Percentiles rank a stretch among this genome's conserved stretches.
These are phyloP conservation scores for Chalciporus pseudorubinellus DNA, from an alignment of 768 basidiomycete species.

Conservation along the genomic window DNA sequence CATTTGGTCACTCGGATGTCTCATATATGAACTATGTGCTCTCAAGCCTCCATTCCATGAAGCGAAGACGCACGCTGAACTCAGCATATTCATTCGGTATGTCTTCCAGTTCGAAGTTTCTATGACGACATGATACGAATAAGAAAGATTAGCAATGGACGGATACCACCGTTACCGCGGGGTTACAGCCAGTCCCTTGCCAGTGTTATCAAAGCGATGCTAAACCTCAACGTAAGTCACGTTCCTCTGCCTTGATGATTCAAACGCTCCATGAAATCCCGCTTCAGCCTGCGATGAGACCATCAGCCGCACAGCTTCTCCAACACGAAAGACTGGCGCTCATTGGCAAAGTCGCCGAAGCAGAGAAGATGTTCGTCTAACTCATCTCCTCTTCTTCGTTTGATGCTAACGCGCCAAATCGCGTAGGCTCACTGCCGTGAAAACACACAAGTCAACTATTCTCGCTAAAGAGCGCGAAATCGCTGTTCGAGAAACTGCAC, in stretches of 20 bases:
- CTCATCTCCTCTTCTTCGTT: background rate
- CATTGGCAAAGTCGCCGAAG: slow-evolving; percentile 68
- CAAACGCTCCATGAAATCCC: background rate
- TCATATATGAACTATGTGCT: slow-evolving; percentile 95
- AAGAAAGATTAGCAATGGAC: slow-evolving; percentile 57
- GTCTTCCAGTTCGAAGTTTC: slow-evolving; percentile 13
- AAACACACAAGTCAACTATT: slow-evolving; percentile 56
- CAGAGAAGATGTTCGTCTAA: slow-evolving; percentile 67
- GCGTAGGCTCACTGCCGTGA: slow-evolving; percentile 60
- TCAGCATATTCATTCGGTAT: slow-evolving; percentile 78
- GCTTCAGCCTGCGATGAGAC: slow-evolving; percentile 78
- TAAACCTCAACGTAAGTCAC: slow-evolving; percentile 70
- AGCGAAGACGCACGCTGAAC: slow-evolving; percentile 84
- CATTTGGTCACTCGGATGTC: slow-evolving; percentile 97
- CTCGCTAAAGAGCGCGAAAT: slow-evolving; percentile 65
- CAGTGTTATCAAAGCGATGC: slow-evolving; percentile 81
- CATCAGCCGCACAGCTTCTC: slow-evolving; percentile 75
- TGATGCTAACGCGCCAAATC: background rate
- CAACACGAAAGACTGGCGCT: slow-evolving; percentile 76
- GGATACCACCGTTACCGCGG: slow-evolving; percentile 86
- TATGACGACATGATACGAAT: background rate
- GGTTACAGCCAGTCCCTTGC: slow-evolving; percentile 74
- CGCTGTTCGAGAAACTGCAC: slow-evolving; percentile 48
- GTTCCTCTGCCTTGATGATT: background rate
- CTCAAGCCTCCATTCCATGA: slow-evolving; percentile 92